Percentiles rank a stretch among this genome's conserved stretches.
phyloP scores from a whole-genome alignment of 1,284 basidiomycete genomes.

The Schizopora paradoxa region DNA sequence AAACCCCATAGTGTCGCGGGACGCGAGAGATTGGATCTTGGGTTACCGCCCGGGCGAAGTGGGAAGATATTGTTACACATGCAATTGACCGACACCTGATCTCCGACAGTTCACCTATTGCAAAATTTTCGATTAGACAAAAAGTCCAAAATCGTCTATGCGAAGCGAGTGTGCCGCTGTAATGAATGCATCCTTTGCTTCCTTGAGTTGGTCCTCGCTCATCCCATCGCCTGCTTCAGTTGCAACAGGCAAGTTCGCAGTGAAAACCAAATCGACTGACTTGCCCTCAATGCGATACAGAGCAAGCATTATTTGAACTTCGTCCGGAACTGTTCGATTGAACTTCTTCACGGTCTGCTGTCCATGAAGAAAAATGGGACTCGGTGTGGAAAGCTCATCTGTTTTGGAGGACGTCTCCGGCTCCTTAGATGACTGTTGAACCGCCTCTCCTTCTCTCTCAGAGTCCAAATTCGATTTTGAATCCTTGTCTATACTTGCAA shows the following conservation, averaged over 20 bases:
- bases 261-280: slow-evolving; percentile 73
- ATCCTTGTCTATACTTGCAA: too few relatives aligned
- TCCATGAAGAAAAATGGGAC: slow-evolving; percentile 61
- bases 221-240: slow-evolving; percentile 41
- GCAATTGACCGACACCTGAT: too few relatives aligned
- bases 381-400: too few relatives aligned
- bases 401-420: too few relatives aligned
- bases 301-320: slow-evolving; percentile 72
- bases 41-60: too few relatives aligned
- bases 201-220: slow-evolving; percentile 32
- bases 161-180: slow-evolving; percentile 52
- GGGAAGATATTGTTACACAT: too few relatives aligned
- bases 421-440: too few relatives aligned
- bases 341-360: slow-evolving; percentile 75
- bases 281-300: slow-evolving; percentile 73
- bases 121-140: slow-evolving; percentile 58
- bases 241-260: slow-evolving; percentile 68
- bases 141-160: slow-evolving; percentile 72
- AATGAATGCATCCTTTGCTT: slow-evolving; percentile 50
- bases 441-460: too few relatives aligned
- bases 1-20: too few relatives aligned
- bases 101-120: too few relatives aligned
- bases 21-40: too few relatives aligned
- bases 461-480: too few relatives aligned
- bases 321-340: slow-evolving; percentile 54